These are phyloP conservation scores for Ascomycota sp. DNA, from an alignment of 2,329 filamentous ascomycete genomes.

Conservation along the genomic window DNA sequence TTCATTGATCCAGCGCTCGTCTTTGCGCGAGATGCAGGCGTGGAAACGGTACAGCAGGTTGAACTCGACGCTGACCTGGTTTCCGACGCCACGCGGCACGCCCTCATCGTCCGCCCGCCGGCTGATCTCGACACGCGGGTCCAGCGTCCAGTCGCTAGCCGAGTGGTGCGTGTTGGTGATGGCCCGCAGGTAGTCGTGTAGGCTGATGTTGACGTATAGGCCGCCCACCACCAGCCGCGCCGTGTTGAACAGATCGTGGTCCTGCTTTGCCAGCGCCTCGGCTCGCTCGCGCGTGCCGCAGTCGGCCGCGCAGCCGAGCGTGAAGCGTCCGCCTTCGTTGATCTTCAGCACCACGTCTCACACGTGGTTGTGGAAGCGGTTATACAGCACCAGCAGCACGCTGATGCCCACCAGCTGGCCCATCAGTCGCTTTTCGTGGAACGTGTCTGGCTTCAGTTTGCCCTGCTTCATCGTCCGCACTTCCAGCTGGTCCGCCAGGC, in stretches of 20 bases:
- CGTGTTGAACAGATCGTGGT: constrained; percentile 35
- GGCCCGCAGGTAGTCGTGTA: constrained; percentile 39
- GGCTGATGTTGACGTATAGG: constrained; percentile 34
- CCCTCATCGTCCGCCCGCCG: constrained; percentile 23
- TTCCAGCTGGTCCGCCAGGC: constrained; percentile 37
- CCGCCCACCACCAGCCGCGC: constrained; percentile 31
- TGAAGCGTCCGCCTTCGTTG: constrained; percentile 46
- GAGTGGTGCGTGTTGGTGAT: constrained; percentile 39
- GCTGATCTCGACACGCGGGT: constrained; percentile 38
- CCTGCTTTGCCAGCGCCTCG: constrained; percentile 19
- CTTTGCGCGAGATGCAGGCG: constrained; percentile 35
- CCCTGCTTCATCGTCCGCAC: constrained; percentile 45
- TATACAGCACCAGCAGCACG: constrained; percentile 47
- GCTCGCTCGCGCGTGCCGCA: constrained; percentile 10
- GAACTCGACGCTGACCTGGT: constrained; percentile 49
- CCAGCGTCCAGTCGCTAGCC: constrained; percentile 38
- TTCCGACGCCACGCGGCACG: constrained; percentile 36
- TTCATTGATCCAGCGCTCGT: constrained; percentile 40
- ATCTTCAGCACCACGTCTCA: constrained; percentile 41
- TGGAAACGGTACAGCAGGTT: constrained; percentile 49
- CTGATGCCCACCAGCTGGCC: constrained; percentile 51
- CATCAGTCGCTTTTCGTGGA: constrained; percentile 42
- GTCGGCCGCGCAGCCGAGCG: constrained; percentile 13
- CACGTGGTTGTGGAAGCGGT: constrained; percentile 49
- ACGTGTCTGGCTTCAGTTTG: constrained; percentile 51